Base-by-base conservation (phyloP, 2,329 filamentous ascomycete species). In the Chaetothyriales sp. region DNA sequence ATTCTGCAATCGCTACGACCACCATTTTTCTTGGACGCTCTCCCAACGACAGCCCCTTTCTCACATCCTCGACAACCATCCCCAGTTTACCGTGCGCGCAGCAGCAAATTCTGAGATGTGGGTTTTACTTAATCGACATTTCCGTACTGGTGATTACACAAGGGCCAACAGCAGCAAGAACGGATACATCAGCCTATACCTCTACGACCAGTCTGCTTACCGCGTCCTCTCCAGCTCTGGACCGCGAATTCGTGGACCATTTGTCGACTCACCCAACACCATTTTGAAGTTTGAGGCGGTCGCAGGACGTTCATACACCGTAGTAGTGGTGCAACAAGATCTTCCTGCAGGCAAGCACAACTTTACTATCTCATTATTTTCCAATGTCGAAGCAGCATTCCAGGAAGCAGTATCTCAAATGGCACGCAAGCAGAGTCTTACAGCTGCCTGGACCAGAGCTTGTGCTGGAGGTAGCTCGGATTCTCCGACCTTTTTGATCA, bases 241-340 rank as follows among this genome's bases (percentile, higher is more conserved):
- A 5, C 77, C 81, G 20, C 65, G 85, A 0, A 80, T 86, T 59
- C 80, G 83, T 36, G 84, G 84, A 0, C 85, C 86, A n/a, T 95
- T 86, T 55, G 87, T 96, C 32, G 90, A 95, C 66, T 93, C 89
- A 2, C 88, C 88, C 1, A 93, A 96, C 65, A 94, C 86, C 0
- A 77, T 98, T 6, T 79, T 93, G 44, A 81, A 84, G 52, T 75
- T 94, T 54, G 77, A 85, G 25, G 73, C 75, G 52, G 66, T 73
- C n/a, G 64, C 73, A 1, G 65, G 68, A 15, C 68, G 69, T 9
- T 68, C 68, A 0, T 79, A 79, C 59, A 81, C 78, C 0, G 70
- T 85, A 4, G 85, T 89, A 6, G 73, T 88, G 25, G 83, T 87
- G 15, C 84, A 93, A 60, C 82, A 93, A 60, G 81, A 83, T 39